These are phyloP conservation scores for Gossypium anomalum DNA, from an alignment of 345 rosid genomes.

Conservation along the genomic window DNA sequence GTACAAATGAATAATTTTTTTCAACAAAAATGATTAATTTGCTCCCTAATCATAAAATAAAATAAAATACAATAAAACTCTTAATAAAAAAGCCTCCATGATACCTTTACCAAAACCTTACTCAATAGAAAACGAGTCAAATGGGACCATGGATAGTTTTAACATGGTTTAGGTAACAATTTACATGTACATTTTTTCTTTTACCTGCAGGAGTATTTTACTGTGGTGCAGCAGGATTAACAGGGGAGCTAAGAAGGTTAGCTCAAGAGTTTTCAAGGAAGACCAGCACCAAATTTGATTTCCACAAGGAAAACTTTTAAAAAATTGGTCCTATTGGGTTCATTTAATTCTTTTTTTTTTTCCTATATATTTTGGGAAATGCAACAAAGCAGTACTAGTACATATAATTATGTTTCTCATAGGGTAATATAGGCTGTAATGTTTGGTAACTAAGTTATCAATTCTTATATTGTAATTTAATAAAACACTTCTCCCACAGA, in stretches of 20 bases:
- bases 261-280: slow-evolving; percentile 72
- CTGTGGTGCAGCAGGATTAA: slow-evolving; percentile 59
- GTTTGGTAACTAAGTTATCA: background rate
- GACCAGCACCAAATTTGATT: slow-evolving; percentile 72
- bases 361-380: background rate
- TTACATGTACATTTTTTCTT: background rate
- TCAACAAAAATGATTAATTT: background rate
- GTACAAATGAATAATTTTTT: no score
- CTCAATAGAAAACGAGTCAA: accelerated
- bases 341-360: background rate
- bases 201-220: slow-evolving; percentile 56
- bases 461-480: background rate
- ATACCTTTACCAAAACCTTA: no score
- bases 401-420: background rate
- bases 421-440: background rate
- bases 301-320: slow-evolving; percentile 78
- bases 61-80: no score
- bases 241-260: slow-evolving; percentile 48
- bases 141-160: no score
- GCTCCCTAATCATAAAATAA: no score
- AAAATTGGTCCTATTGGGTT: background rate
- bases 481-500: background rate
- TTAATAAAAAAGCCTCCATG: accelerated
- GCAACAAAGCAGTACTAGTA: background rate
- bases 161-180: background rate